These are phyloP conservation scores for Diospyros kaki DNA, from an alignment of 148 eudicot species.

Conservation along the genomic window DNA sequence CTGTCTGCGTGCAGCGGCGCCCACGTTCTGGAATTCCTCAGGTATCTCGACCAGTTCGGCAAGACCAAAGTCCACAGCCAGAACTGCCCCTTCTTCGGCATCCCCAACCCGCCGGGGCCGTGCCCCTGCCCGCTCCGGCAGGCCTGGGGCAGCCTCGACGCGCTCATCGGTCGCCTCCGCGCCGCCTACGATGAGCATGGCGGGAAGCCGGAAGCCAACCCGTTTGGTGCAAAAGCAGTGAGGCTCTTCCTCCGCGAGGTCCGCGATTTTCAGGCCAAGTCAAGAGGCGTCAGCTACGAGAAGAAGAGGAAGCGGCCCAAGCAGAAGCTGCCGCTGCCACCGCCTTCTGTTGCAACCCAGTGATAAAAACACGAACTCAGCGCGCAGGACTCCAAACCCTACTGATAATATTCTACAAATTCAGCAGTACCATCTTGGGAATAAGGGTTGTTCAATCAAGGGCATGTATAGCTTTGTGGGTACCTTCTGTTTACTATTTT, in stretches of 20 bases:
- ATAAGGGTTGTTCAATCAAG: too few species aligned
- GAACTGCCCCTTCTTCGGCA: neutral
- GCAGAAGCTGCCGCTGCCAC: too few species aligned
- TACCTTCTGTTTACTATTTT: too few species aligned
- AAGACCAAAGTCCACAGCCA: conserved; percentile 12
- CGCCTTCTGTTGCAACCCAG: too few species aligned
- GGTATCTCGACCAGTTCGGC: conserved; percentile 35
- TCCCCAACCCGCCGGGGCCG: neutral
- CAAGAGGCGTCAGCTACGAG: conserved; percentile 10
- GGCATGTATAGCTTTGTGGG: too few species aligned
- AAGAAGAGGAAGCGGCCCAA: conserved; percentile 10
- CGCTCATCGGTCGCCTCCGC: conserved; percentile 11
- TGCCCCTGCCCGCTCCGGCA: conserved; percentile 14
- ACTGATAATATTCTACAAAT: too few species aligned
- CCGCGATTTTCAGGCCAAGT: conserved; percentile 8
- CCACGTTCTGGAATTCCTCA: conserved; percentile 55
- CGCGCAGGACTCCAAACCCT: too few species aligned
- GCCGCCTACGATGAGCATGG: conserved; percentile 14
- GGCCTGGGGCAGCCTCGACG: conserved; percentile 12
- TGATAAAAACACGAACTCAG: too few species aligned
- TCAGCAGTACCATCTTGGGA: too few species aligned
- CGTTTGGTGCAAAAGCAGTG: neutral
- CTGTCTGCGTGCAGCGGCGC: conserved; percentile 55
- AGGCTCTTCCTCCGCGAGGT: conserved; percentile 12
- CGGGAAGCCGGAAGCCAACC: conserved; percentile 11